These are phyloP conservation scores for Populus trichocarpa DNA, from an alignment of 441 rosid genomes.

Conservation along the genomic window DNA sequence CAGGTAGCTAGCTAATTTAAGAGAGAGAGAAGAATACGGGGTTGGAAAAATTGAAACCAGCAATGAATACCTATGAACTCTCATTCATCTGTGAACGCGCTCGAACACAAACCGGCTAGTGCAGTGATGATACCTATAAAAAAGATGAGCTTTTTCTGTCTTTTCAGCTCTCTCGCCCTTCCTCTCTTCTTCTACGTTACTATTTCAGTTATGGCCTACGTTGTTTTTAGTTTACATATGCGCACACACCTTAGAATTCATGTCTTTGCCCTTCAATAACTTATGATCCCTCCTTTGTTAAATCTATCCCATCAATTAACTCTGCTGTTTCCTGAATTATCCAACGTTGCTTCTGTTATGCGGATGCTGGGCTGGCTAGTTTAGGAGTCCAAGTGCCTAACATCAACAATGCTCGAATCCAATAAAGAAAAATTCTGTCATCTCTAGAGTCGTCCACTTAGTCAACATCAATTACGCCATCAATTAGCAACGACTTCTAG, in stretches of 20 bases:
- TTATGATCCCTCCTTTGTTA: too few species aligned
- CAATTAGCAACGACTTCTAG: too few species aligned
- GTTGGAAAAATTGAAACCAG: too few species aligned
- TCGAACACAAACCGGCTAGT: not conserved
- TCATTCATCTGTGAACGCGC: not conserved
- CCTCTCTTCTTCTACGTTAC: slow-evolving; percentile 36
- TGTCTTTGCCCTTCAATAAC: too few species aligned
- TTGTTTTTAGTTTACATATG: not conserved
- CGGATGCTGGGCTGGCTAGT: not conserved
- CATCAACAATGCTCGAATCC: not conserved
- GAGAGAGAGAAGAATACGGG: too few species aligned
- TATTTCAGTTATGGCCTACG: slow-evolving; percentile 40
- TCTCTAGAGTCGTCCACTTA: not conserved
- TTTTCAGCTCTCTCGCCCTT: slow-evolving; percentile 31
- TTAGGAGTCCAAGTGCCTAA: not conserved
- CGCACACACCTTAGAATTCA: not conserved
- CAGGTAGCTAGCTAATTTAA: too few species aligned
- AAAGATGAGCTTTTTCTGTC: slow-evolving; percentile 22
- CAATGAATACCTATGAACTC: not conserved
- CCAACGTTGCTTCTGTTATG: too few species aligned
- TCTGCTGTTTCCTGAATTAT: too few species aligned
- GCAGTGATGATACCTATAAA: not conserved
- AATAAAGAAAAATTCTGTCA: not conserved
- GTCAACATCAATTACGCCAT: not conserved
- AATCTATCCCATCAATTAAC: too few species aligned